Evolutionary conservation across 148 eudicot genomes (phyloP).

Genomic region (Limonium bicolor): DNA sequence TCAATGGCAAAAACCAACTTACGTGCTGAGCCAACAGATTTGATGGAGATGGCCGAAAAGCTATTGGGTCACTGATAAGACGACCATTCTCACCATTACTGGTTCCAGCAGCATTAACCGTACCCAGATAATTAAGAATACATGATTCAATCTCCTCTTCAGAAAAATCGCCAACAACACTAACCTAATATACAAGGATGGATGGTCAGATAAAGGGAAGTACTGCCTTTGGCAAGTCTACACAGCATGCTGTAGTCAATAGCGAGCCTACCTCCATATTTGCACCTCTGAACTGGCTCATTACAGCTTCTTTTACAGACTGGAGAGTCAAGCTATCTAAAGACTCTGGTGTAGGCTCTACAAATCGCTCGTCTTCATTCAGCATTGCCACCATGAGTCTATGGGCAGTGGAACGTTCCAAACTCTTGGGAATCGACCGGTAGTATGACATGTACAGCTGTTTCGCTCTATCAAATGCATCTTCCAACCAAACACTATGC

Average conservation of each 20-base stretch:
- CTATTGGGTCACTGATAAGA: constrained; percentile 33
- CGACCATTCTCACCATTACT: no score
- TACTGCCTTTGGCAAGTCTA: background rate
- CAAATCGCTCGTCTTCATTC: constrained; percentile 95
- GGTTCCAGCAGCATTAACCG: constrained; percentile 41
- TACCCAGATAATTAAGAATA: constrained; percentile 91
- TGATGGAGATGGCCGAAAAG: constrained; percentile 60
- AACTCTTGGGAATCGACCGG: constrained; percentile 96
- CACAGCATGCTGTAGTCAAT: background rate
- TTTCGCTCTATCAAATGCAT: constrained; percentile 96
- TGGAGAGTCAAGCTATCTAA: constrained; percentile 55
- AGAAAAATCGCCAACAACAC: constrained; percentile 93
- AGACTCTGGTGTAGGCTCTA: constrained; percentile 91
- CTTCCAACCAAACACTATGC: constrained; percentile 99
- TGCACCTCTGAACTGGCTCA: constrained; percentile 69
- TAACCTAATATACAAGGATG: constrained; percentile 36
- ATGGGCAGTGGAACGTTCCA: constrained; percentile 95
- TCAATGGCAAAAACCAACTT: constrained; percentile 9
- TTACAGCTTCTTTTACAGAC: constrained; percentile 84
- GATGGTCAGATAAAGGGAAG: background rate
- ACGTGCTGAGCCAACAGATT: constrained; percentile 84
- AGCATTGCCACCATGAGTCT: constrained; percentile 90
- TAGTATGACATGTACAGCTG: constrained; percentile 88
- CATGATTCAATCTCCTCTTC: constrained; percentile 95
- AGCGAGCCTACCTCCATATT: constrained; percentile 90